Evolutionary conservation across 148 eudicot genomes (phyloP).

Genomic region (Heliosperma pusillum): DNA sequence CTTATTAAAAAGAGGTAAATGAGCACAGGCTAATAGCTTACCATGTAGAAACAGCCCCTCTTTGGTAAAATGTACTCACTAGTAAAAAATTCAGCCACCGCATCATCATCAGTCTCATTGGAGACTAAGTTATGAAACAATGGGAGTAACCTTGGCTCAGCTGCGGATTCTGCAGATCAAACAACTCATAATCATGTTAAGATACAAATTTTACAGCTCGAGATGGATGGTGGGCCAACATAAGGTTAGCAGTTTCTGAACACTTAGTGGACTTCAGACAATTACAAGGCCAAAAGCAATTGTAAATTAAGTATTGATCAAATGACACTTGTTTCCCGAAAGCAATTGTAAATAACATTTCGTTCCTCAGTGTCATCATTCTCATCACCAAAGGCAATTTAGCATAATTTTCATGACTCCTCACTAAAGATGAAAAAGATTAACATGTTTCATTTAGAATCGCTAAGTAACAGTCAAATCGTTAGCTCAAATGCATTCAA

Average conservation of each 20-base stretch:
- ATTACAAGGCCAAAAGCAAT: background rate
- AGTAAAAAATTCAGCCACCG: constrained; percentile 61
- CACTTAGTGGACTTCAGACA: background rate
- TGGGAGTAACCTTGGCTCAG: constrained; percentile 36
- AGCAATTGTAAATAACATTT: no score
- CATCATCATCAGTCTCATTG: constrained; percentile 47
- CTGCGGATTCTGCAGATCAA: constrained; percentile 26
- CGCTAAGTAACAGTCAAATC: background rate
- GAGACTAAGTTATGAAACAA: constrained; percentile 50
- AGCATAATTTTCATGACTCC: background rate
- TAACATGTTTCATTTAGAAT: no score
- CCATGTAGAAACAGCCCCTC: constrained; percentile 80
- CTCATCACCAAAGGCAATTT: no score
- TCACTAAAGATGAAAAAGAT: background rate
- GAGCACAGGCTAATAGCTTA: constrained; percentile 24
- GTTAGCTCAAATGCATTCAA: background rate
- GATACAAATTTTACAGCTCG: background rate
- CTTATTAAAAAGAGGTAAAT: background rate
- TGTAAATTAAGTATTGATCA: background rate
- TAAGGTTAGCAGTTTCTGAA: background rate
- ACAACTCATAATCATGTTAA: constrained; percentile 5
- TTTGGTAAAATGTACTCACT: constrained; percentile 63
- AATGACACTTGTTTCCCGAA: no score
- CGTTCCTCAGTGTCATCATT: no score
- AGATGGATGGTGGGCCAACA: background rate